Base-by-base conservation (phyloP, 768 basidiomycete genomes). In the Cystoderma amianthinum region DNA sequence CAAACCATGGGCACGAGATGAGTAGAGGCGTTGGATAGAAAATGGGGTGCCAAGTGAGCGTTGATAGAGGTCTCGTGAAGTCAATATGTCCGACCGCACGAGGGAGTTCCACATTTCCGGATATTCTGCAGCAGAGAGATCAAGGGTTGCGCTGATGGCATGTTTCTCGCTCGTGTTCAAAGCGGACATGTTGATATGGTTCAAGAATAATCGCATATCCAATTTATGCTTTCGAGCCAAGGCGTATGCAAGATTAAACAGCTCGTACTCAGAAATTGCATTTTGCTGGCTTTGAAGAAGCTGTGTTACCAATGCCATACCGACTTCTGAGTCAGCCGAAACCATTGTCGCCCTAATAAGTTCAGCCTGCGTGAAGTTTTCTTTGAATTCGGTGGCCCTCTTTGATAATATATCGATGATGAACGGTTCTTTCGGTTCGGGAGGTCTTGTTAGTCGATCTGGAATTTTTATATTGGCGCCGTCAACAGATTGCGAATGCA, bases 401-500 rank as follows among this genome's bases (percentile, higher is more conserved):
- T 67, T 61, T 22, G 69, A 68, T 4, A 83, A 63, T 12, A 72
- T 51, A 24, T 80, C 76, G 5, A 82, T 57, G 32, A 83, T 68
- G 48, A 71, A 82, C 2, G 64, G 60, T 4, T 62, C 62, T 1
- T 55, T 50, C 3, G 67, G 64, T 19, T 65, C 62, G 1, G 78
- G 78, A 2, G 77, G 74, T 12, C 58, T 72, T n/a, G 58, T 54
- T 17, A 83, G 58, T 35, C 73, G 64, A 28, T 75, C 78, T 0
- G 75, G 81, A 39, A 78, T 80, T 52, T 63, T 76, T 38, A 83
- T 70, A 9, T 66, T 65, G 1, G 74, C 81, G 0, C 82, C 82
- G 47, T 84, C 82, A 1, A 83, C 82, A 2, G 74, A 78, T 41
- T 80, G 78, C 2, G 82, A 85, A 48, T 85, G 80, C 6, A 85